Evolutionary conservation across 2,329 filamentous ascomycete species (phyloP).

Genomic region (Nemania sp.): DNA sequence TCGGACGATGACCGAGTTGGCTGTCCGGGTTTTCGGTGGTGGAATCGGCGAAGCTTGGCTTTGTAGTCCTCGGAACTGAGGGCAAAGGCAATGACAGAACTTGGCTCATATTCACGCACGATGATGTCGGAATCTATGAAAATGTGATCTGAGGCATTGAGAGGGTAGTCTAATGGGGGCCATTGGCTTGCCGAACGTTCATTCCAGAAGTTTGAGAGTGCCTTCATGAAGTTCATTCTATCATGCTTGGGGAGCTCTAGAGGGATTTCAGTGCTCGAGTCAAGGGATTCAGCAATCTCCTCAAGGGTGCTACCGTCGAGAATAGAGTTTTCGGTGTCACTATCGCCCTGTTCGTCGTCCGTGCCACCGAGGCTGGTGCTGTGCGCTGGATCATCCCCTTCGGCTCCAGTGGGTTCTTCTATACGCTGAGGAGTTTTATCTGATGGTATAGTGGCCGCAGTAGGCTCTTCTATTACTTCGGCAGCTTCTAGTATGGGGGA

Average conservation of each 20-base stretch:
- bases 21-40: slow-evolving; percentile 42
- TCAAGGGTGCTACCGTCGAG: slow-evolving; percentile 76
- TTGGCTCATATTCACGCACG: slow-evolving; percentile 96
- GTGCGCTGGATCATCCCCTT: slow-evolving; percentile 58
- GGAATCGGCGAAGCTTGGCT: slow-evolving; percentile 72
- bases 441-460: slow-evolving; percentile 33
- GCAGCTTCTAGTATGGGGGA: slow-evolving; percentile 29
- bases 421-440: slow-evolving; percentile 47
- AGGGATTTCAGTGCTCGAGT: slow-evolving; percentile 69
- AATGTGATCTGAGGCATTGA: slow-evolving; percentile 89
- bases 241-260: slow-evolving; percentile 91
- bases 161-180: slow-evolving; percentile 90
- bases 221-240: slow-evolving; percentile 92
- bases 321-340: slow-evolving; percentile 78
- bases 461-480: slow-evolving; percentile 30
- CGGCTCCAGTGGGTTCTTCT: slow-evolving; percentile 56
- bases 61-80: slow-evolving; percentile 89
- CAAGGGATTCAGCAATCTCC: slow-evolving; percentile 72
- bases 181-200: slow-evolving; percentile 96
- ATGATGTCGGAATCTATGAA: slow-evolving; percentile 98
- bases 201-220: slow-evolving; percentile 98
- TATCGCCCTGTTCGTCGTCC: slow-evolving; percentile 75
- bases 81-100: slow-evolving; percentile 93
- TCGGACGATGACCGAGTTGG: slow-evolving; percentile 41
- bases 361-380: slow-evolving; percentile 70